Base-by-base conservation (phyloP, 805 yeast species). In the Saturnispora silvae region DNA sequence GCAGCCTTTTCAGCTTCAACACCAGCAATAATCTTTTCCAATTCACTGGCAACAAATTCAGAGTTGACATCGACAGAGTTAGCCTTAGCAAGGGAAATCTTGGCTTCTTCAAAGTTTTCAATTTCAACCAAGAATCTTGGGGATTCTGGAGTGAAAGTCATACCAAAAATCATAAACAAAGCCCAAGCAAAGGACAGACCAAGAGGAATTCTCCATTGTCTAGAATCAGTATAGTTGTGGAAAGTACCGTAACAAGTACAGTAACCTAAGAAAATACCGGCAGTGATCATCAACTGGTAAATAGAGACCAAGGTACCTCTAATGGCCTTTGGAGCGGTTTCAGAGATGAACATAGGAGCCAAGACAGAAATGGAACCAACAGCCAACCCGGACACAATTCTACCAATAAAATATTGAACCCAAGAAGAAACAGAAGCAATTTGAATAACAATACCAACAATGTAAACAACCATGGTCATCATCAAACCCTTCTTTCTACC, bases 231-330 rank as follows among this genome's bases (percentile, higher is more conserved):
- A 51, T 68, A 70, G 34, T 54, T 60, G 35, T 54, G 58, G 62
- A 72, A 70, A 42, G 83, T 75, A 47, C 79, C 84, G 53, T 64
- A 78, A 38, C 73, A 74, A 32, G 75, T 65, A 59, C 81, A 70
- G 62, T 76, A 75, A 51, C 85, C 86, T 42, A 77, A 57, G 54
- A 78, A 73, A 47, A 78, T 78, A 63, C 85, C 86, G 34, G 72
- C 60, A 29, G 85, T 77, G 45, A 77, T 71, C 70, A 70, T 73
- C 55, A 79, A 64, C 60, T 79, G 86, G 65, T 70, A 79, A 48
- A 75, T 70, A 28, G 79, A 72, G 36, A 79, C 84, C 41, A 78
- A 65, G 28, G 81, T 65, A 57, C 85, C 85, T 71, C 86, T 72
- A 31, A 78, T 59, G 38, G 68, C 71, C 48, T 75, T 77, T 51